Evolutionary conservation across 2,329 filamentous ascomycete genomes (phyloP), one percentile per base, ranked within the genome.

Genomic region (Fusarium metavorans): DNA sequence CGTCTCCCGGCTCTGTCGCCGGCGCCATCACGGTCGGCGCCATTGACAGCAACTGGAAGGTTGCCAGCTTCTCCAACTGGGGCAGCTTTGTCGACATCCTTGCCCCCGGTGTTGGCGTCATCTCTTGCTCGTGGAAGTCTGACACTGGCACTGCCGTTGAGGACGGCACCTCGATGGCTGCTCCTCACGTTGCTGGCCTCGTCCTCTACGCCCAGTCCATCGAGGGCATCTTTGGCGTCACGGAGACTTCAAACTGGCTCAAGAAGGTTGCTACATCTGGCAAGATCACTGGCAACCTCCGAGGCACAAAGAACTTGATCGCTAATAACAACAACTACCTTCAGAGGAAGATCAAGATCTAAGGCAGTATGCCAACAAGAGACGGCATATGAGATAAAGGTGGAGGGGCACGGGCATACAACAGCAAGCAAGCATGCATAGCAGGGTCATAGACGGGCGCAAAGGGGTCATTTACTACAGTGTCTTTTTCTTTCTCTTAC

Each of bases 121-220:
- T 85, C 5, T 88, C 85, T 45, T 80, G 89, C 14, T 90, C 86
- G 84, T 85, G 83, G 73, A 81, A 84, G 61, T 78, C 80, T 76
- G 84, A 79, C 60, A 82, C 78, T 14, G 84, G 87, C 43, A 86
- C 80, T 34, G 83, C 84, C 67, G 83, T 79, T 48, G 85, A 90
- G 76, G 87, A 84, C 8, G 91, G 91, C 18, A 93, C 91, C 5
- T 90, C 87, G 14, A 92, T 92, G 90, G 89, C 91, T 8, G 82
- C 85, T 2, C 91, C 91, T 2, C 90, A 92, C 76, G 84, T 92
- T 65, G 84, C 88, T 39, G 91, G 91, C 27, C 83, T 93, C 20
- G 89, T 76, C n/a, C 80, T 85, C 14, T 86, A 86, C 78, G 80
- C 83, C 41, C 82, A 91, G 64, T 84, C 83, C 7, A 81, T 89